These are phyloP conservation scores for Exophiala aquamarina DNA, from an alignment of 2,329 filamentous ascomycete species.

Conservation along the genomic window DNA sequence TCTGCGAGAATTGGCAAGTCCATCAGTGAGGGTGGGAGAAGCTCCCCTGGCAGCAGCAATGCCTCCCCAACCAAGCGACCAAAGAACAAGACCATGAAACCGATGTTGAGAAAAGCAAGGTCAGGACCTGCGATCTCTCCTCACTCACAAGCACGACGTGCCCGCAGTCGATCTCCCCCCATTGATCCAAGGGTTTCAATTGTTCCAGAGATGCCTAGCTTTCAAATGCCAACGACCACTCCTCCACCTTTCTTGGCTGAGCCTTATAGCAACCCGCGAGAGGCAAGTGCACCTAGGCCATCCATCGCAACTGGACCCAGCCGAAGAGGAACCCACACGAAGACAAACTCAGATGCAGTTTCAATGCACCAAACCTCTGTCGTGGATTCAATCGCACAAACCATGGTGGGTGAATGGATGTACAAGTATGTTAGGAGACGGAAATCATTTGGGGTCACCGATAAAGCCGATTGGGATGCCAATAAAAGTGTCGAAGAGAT, in stretches of 20 bases:
- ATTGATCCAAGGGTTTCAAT: conserved; percentile 28
- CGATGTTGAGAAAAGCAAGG: conserved; percentile 73
- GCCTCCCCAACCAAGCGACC: conserved; percentile 57
- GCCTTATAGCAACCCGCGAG: conserved; percentile 14
- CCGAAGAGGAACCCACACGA: conserved; percentile 40
- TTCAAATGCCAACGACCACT: conserved; percentile 33
- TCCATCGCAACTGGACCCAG: conserved; percentile 43
- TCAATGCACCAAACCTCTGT: conserved; percentile 71
- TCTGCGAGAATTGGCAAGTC: conserved; percentile 72
- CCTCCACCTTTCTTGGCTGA: conserved; percentile 8
- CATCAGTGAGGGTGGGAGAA: conserved; percentile 73
- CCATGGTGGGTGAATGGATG: conserved; percentile 86
- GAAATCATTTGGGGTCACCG: conserved; percentile 83
- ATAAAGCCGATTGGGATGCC: conserved; percentile 54
- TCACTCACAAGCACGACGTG: conserved; percentile 35
- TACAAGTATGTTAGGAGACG: conserved; percentile 55
- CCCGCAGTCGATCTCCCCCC: conserved; percentile 48
- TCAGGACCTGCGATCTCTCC: conserved; percentile 59
- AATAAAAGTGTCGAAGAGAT: conserved; percentile 65
- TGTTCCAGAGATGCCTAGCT: conserved; percentile 29
- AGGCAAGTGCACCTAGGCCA: conserved; percentile 28
- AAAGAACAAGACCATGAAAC: conserved; percentile 41
- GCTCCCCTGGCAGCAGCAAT: conserved; percentile 66
- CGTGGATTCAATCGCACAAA: conserved; percentile 94
- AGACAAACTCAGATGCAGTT: conserved; percentile 55